Percentiles rank a stretch among this genome's conserved stretches.
These are phyloP conservation scores for Micromonas pusilla DNA, from an alignment of 139 green algal genomes.

Conservation along the genomic window DNA sequence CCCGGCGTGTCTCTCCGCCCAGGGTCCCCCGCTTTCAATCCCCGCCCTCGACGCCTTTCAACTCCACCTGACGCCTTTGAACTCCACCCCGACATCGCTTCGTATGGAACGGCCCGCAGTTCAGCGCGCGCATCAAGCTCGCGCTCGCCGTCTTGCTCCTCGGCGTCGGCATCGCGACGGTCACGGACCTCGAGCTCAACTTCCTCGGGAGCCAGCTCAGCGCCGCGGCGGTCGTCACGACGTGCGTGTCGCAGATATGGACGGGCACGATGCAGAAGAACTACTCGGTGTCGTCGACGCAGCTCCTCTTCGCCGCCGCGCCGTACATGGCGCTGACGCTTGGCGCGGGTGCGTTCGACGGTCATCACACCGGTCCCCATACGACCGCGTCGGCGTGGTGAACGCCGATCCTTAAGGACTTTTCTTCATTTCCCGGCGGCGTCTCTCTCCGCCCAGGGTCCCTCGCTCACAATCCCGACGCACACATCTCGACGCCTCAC, in stretches of 20 bases:
- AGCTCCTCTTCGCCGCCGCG: slow-evolving; percentile 46
- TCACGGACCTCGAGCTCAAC: slow-evolving; percentile 50
- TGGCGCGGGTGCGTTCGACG: neutral
- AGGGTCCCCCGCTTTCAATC: no score
- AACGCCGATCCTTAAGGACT: no score
- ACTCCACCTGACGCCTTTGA: no score
- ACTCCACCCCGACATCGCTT: no score
- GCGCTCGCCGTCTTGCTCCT: slow-evolving; percentile 32
- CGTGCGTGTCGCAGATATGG: slow-evolving; percentile 41
- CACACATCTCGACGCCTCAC: no score
- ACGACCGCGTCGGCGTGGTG: no score
- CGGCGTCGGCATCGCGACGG: slow-evolving; percentile 43
- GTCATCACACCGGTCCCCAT: neutral
- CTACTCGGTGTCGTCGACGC: slow-evolving; percentile 35
- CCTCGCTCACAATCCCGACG: no score
- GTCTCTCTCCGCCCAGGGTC: no score
- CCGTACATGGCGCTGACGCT: slow-evolving; percentile 38
- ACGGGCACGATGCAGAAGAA: slow-evolving; percentile 49
- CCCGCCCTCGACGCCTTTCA: no score
- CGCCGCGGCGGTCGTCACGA: slow-evolving; percentile 40
- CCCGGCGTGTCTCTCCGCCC: no score
- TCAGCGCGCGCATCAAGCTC: slow-evolving; percentile 35
- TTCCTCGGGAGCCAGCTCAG: slow-evolving; percentile 37
- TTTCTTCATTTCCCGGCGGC: no score
- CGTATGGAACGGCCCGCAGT: no score